Percentiles rank a stretch among this genome's conserved stretches.
Evolutionary conservation across 2,329 filamentous ascomycete genomes (phyloP).

Genomic region (Apiospora sp.): DNA sequence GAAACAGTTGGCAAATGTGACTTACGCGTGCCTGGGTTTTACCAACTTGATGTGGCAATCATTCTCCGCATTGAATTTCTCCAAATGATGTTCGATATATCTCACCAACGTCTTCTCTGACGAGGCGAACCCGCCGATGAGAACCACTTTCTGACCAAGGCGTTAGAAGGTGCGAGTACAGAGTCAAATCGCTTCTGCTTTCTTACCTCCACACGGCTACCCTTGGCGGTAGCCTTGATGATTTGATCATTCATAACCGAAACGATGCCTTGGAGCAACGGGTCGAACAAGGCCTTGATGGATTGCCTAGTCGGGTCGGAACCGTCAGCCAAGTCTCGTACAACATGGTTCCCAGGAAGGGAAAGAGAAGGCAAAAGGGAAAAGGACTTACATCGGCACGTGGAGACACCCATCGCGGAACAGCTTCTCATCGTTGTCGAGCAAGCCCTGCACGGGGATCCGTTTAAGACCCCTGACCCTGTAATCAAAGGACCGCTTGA

Average conservation of each 20-base stretch:
- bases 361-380: no score
- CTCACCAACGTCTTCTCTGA: not conserved
- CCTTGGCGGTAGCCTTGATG: slow-evolving; percentile 29
- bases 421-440: slow-evolving; percentile 27
- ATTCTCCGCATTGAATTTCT: not conserved
- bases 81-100: not conserved
- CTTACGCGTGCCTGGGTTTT: slow-evolving; percentile 32
- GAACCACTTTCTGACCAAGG: slow-evolving; percentile 20
- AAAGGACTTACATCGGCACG: slow-evolving; percentile 26
- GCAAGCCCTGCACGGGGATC: slow-evolving; percentile 28
- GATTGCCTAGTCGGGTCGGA: slow-evolving; percentile 20
- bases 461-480: not conserved
- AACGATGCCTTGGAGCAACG: slow-evolving; percentile 27
- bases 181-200: not conserved
- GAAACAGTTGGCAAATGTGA: not conserved
- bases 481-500: slow-evolving; percentile 32
- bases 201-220: slow-evolving; percentile 33
- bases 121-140: slow-evolving; percentile 18
- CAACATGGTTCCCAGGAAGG: not conserved
- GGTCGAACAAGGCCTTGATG: slow-evolving; percentile 30
- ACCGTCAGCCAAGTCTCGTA: not conserved
- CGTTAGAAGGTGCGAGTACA: not conserved
- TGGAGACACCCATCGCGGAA: slow-evolving; percentile 24
- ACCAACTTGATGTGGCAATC: slow-evolving; percentile 26
- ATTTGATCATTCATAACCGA: slow-evolving; percentile 27